Evolutionary conservation across 2,329 filamentous ascomycete species (phyloP).

Genomic region (Aspergillus ibericus): DNA sequence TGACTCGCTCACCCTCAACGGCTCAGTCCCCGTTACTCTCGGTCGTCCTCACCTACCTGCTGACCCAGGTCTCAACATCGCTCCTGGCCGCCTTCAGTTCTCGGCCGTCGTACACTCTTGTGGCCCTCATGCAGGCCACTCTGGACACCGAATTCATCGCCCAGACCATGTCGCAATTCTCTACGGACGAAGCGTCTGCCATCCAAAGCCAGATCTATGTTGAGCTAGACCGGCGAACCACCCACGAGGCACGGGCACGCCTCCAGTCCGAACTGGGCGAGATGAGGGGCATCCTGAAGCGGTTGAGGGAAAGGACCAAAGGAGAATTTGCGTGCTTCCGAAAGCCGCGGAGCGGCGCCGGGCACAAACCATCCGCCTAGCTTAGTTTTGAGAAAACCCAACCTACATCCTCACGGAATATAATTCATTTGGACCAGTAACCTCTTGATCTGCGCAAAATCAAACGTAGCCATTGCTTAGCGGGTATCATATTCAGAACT

Average conservation of each 20-base stretch:
- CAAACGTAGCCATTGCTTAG: constrained; percentile 8
- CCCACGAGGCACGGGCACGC: constrained; percentile 75
- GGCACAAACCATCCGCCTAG: constrained; percentile 24
- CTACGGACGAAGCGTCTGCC: constrained; percentile 76
- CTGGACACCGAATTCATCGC: constrained; percentile 96
- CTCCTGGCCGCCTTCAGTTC: constrained; percentile 78
- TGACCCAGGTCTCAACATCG: constrained; percentile 76
- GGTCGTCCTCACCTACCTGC: constrained; percentile 80
- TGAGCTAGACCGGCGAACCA: constrained; percentile 83
- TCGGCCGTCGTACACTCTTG: constrained; percentile 68
- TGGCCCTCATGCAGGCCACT: constrained; percentile 91
- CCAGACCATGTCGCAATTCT: constrained; percentile 88
- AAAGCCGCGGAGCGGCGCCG: constrained; percentile 53
- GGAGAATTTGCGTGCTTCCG: constrained; percentile 87
- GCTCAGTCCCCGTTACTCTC: constrained; percentile 65
- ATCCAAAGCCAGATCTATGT: constrained; percentile 89
- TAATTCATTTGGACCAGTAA: neutral
- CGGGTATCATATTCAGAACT: constrained; percentile 20
- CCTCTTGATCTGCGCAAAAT: neutral
- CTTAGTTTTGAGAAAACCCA: constrained; percentile 10
- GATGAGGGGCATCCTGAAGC: constrained; percentile 85
- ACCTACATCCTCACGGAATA: neutral
- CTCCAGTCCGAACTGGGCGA: constrained; percentile 86
- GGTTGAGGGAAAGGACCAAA: constrained; percentile 74
- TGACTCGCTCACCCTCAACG: constrained; percentile 71